Evolutionary conservation across 1,284 basidiomycete genomes (phyloP), one percentile per base, ranked within the genome.

Genomic region (Taiwanofungus camphoratus): DNA sequence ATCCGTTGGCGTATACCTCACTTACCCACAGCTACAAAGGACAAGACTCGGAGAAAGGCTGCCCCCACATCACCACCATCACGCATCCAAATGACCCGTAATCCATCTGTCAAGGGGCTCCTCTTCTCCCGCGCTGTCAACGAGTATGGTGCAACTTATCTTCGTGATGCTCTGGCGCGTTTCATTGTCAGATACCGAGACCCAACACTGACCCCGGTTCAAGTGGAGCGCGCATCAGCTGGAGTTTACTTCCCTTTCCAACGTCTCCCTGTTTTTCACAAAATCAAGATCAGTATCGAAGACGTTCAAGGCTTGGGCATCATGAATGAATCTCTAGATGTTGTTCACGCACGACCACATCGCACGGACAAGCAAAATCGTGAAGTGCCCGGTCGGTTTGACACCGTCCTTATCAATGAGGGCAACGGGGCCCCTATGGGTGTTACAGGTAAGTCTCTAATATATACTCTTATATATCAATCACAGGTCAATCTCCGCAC

Each of bases 131-230:
- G 13, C 0, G 45, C 61, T 3, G 41, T 36, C 5, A 30, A 15
- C 0, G 32, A 48, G 7, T 65, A 66, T 38, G 56, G 60, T 1
- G 61, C 61, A 3, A 32, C 27, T 0, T 44, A 45, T 27, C 59
- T 68, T 30, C 46, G 40, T 6, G 53, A 58, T 20, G 63, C 61
- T 1, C 53, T 65, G n/a, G 52, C 56, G 1, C 51, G 52, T 1
- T 65, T 53, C 34, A 42, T 61, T 11, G 52, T 56, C 2, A 31
- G 29, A 3, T 30, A 31, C 24, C n/a, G 21, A 12, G 12, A 50
- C n/a, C 50, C 50, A 1, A 11, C 4, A 49, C 12, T 26, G 46
- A 12, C 13, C 19, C 5, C 15, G 23, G 0, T n/a, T n/a, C 22
- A 49, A 20, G 16, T 50, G n/a, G 38, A 47, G 27, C 41, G 22